phyloP scores from a whole-genome alignment of 1,284 basidiomycete species.

The Athelia psychrophila region DNA sequence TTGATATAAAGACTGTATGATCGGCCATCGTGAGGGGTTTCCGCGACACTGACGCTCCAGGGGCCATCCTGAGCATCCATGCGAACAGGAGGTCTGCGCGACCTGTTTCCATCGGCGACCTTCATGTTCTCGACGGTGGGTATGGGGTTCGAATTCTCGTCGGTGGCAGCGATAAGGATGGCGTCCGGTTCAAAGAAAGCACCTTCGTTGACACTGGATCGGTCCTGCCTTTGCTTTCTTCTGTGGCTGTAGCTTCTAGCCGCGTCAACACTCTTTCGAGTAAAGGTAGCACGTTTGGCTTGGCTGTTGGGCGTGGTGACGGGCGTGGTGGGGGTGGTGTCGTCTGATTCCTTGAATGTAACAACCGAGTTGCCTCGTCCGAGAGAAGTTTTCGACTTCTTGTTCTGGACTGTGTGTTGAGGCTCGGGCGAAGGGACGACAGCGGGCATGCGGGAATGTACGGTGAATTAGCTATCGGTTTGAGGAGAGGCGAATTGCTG shows the following conservation, averaged over 20 bases:
- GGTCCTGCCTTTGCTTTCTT: slow-evolving; percentile 24
- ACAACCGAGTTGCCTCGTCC: not conserved
- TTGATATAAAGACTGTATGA: slow-evolving; percentile 70
- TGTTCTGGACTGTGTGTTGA: not conserved
- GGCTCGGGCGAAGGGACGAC: not conserved
- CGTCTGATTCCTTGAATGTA: not conserved
- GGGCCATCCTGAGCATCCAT: slow-evolving; percentile 64
- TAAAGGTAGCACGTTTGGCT: not conserved
- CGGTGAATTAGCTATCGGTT: not conserved
- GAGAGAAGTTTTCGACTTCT: not conserved
- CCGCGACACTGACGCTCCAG: slow-evolving; percentile 75
- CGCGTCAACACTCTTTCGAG: slow-evolving; percentile 29
- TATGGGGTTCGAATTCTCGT: slow-evolving; percentile 15
- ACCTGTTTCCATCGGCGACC: slow-evolving; percentile 31
- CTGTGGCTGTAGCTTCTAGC: slow-evolving; percentile 18
- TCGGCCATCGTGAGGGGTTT: slow-evolving; percentile 56
- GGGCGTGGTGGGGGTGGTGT: not conserved
- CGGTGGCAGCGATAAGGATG: slow-evolving; percentile 14
- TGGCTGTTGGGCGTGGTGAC: not conserved
- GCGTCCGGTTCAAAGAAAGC: slow-evolving; percentile 32
- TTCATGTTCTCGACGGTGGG: slow-evolving; percentile 32
- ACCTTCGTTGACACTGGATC: slow-evolving; percentile 31
- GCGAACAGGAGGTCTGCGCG: slow-evolving; percentile 39
- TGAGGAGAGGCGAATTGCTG: not conserved
- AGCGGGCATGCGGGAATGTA: not conserved